Percentiles rank a stretch among this genome's conserved stretches.
Conservation (phyloP, 106 monocot species). For the Amphibolis antarctica region DNA sequence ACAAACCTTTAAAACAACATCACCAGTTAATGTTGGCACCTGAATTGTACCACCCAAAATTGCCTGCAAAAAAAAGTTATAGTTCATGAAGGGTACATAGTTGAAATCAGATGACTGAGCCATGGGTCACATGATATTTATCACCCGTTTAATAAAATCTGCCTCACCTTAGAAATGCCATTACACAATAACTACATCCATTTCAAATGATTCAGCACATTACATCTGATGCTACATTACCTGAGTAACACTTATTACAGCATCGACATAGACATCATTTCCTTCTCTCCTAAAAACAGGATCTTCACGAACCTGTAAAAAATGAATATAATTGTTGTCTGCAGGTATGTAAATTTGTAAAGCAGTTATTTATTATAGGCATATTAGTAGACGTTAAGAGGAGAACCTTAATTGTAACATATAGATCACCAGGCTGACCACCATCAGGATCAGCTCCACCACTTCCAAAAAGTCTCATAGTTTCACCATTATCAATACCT, state of each 20-base stretch:
- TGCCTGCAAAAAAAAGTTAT: constrained; percentile 35
- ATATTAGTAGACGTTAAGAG: not conserved
- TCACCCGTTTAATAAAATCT: not conserved
- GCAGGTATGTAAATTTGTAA: not conserved
- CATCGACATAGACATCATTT: constrained; percentile 82
- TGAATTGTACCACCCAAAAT: constrained; percentile 85
- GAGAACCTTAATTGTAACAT: constrained; percentile 70
- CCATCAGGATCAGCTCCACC: constrained; percentile 93
- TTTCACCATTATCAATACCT: constrained; percentile 86
- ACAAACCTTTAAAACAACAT: constrained; percentile 85
- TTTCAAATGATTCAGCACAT: not conserved
- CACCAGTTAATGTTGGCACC: constrained; percentile 96
- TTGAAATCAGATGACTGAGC: not conserved
- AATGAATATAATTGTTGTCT: not conserved
- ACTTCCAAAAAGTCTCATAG: constrained; percentile 50
- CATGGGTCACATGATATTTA: not conserved
- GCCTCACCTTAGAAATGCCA: not conserved
- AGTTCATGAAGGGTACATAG: not conserved
- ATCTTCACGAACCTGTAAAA: constrained; percentile 71
- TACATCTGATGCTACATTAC: constrained; percentile 17
- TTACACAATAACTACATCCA: not conserved
- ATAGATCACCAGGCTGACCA: constrained; percentile 77
- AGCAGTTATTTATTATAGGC: not conserved
- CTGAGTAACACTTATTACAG: constrained; percentile 76
- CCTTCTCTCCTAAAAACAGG: constrained; percentile 90